A percentile compares a stretch with the other conserved stretches of the same genome.
These are phyloP conservation scores for Taphrina wiesneri DNA, from an alignment of 1,139 yeast species.

Conservation along the genomic window DNA sequence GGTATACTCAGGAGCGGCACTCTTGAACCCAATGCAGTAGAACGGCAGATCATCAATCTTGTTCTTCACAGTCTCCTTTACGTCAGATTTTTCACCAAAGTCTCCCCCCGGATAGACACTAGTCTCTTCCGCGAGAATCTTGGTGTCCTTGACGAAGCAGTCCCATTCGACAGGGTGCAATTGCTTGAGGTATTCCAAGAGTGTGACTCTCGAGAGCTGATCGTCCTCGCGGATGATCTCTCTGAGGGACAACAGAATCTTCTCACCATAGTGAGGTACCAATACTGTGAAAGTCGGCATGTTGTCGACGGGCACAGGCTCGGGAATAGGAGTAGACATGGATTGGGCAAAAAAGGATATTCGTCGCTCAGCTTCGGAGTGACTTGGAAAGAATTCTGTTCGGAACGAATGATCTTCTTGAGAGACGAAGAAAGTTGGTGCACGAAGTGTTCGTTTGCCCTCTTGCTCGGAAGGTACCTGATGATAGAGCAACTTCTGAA, in stretches of 20 bases:
- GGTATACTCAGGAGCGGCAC: constrained; percentile 99
- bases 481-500: constrained; percentile 91
- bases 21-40: constrained; percentile 98
- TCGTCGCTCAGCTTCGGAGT: constrained; percentile 99
- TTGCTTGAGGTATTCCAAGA: constrained; percentile 94
- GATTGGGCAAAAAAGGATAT: constrained; percentile 98
- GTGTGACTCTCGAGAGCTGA: constrained; percentile 94
- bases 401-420: constrained; percentile 95
- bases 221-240: constrained; percentile 99
- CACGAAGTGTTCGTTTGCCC: constrained; percentile 97
- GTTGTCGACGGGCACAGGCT: constrained; percentile 97
- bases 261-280: constrained; percentile 97
- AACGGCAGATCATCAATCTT: constrained; percentile 97
- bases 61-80: constrained; percentile 69
- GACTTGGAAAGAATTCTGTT: constrained; percentile 92
- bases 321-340: constrained; percentile 95
- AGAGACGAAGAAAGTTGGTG: constrained; percentile 96
- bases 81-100: constrained; percentile 56
- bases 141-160: constrained; percentile 96
- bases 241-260: constrained; percentile 88
- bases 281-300: constrained; percentile 98
- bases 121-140: constrained; percentile 96
- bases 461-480: constrained; percentile 92
- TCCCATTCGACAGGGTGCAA: constrained; percentile 99
- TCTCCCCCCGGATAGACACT: constrained; percentile 65